Base-by-base conservation (phyloP, 2,329 filamentous ascomycete species). In the Emergomyces orientalis region DNA sequence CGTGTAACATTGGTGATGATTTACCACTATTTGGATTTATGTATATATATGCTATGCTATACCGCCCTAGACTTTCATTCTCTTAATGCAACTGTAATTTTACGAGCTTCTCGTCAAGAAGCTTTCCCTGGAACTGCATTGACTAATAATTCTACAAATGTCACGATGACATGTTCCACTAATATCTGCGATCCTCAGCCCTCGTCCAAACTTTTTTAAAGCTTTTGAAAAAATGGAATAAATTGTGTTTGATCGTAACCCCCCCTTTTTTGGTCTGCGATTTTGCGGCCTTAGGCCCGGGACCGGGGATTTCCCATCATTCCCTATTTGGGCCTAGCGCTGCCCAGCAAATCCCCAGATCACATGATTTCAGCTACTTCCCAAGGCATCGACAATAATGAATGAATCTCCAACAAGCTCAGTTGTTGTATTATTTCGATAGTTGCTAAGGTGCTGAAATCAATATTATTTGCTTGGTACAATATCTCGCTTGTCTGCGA, bases 11-110 rank as follows among this genome's bases (percentile, higher is more conserved):
- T 8, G 25, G 49, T 39, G 4, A 25, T 8, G 55, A n/a, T 64
- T 59, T 58, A 56, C 60, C 57, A 61, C 59, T 49, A 58, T 45
- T 61, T 61, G 56, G 60, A 60, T 41, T 67, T 37, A 34, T 25
- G 34, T 57, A 22, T 43, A 64, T 66, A 67, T 63, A 67, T 55
- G 69, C 69, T 69, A 67, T 65, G 67, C 65, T 67, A 67, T 63
- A 57, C 59, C 61, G 8, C 30, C 17, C 32, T 27, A n/a, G n/a
- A 37, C 30, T 54, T 19, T 43, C 25, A 25, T 22, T 27, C 4
- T 27, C 11, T 17, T 14, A 2, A 8, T 34, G 8, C 25, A 55
- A n/a, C 5, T 39, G 17, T 25, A 37, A 25, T 41, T 34, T 55
- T 8, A 41, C 34, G 0, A 41, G 22, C 9, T 13, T 57, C 4